phyloP scores from a whole-genome alignment of 2,329 filamentous ascomycete species.

The Knoxdaviesia proteae region DNA sequence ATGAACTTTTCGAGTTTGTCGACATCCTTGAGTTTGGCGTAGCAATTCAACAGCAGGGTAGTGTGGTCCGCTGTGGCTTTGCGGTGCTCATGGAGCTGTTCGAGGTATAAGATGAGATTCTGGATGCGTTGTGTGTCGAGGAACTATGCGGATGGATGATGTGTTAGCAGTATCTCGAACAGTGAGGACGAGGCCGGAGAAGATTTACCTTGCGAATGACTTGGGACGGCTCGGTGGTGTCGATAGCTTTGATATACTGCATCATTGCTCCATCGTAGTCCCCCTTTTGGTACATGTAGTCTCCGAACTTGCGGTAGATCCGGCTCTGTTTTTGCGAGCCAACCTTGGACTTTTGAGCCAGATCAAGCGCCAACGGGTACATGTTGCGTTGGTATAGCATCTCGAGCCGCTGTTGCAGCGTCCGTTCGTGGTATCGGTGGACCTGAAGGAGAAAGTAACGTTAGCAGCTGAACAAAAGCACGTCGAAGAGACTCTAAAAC shows the following conservation, averaged over 20 bases:
- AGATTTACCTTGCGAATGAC: constrained; percentile 67
- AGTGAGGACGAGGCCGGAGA: background rate
- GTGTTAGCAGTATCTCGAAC: background rate
- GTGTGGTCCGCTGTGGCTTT: constrained; percentile 91
- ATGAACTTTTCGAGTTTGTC: constrained; percentile 94
- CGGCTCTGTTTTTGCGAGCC: constrained; percentile 65
- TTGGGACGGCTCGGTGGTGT: constrained; percentile 88
- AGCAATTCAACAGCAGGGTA: constrained; percentile 85
- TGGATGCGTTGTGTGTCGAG: constrained; percentile 94
- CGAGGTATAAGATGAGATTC: constrained; percentile 90
- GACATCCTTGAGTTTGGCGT: constrained; percentile 93
- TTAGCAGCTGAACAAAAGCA: background rate
- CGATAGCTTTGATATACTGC: constrained; percentile 89
- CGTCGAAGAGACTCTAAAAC: constrained; percentile 2
- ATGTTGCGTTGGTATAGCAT: constrained; percentile 87
- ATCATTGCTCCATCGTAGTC: constrained; percentile 99
- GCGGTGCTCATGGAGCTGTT: constrained; percentile 85
- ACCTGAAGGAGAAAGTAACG: constrained; percentile 28
- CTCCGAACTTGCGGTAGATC: constrained; percentile 85
- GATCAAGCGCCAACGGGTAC: constrained; percentile 74
- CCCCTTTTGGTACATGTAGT: constrained; percentile 82
- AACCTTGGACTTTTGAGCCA: constrained; percentile 76
- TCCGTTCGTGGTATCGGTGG: constrained; percentile 75
- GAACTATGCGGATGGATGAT: constrained; percentile 32
- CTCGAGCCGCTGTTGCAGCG: constrained; percentile 74